These are phyloP conservation scores for Tulasnella sp. DNA, from an alignment of 768 basidiomycete genomes.

Conservation along the genomic window DNA sequence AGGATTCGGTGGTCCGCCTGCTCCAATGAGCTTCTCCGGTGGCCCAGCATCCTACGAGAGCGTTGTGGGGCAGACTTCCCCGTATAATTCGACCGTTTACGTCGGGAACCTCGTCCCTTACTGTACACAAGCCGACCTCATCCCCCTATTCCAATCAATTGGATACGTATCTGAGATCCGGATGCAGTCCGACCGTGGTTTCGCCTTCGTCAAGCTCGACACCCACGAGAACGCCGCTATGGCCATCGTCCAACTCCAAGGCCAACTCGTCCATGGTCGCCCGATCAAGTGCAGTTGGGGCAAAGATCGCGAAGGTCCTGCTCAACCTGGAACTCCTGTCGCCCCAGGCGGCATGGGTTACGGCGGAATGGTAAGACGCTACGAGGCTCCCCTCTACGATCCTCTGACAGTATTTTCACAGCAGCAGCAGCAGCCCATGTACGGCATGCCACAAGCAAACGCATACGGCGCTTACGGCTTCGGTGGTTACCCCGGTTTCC, in stretches of 20 bases:
- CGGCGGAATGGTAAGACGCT: slow-evolving; percentile 64
- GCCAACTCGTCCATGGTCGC: slow-evolving; percentile 93
- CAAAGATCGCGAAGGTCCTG: slow-evolving; percentile 78
- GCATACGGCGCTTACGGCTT: slow-evolving; percentile 72
- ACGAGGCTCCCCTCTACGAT: slow-evolving; percentile 12
- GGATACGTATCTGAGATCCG: slow-evolving; percentile 98
- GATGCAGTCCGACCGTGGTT: slow-evolving; percentile 98
- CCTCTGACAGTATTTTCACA: slow-evolving; percentile 12
- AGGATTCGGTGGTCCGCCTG: slow-evolving; percentile 57
- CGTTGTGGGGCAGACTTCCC: slow-evolving; percentile 89
- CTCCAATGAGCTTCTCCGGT: slow-evolving; percentile 86
- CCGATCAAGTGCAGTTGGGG: slow-evolving; percentile 99
- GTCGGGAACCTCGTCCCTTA: slow-evolving; percentile 98
- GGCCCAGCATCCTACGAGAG: slow-evolving; percentile 87
- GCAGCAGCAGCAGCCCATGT: slow-evolving; percentile 61
- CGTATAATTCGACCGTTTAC: slow-evolving; percentile 94
- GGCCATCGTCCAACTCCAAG: slow-evolving; percentile 95
- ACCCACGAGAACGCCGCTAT: slow-evolving; percentile 97
- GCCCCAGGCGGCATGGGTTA: slow-evolving; percentile 64
- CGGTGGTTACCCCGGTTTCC: slow-evolving; percentile 52
- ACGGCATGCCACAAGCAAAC: slow-evolving; percentile 80
- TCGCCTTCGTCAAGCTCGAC: slow-evolving; percentile 98
- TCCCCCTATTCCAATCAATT: slow-evolving; percentile 96
- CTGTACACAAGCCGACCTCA: slow-evolving; percentile 94
- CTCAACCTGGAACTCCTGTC: slow-evolving; percentile 46